phyloP scores from a whole-genome alignment of 768 basidiomycete species.

The Dendrothele bispora region DNA sequence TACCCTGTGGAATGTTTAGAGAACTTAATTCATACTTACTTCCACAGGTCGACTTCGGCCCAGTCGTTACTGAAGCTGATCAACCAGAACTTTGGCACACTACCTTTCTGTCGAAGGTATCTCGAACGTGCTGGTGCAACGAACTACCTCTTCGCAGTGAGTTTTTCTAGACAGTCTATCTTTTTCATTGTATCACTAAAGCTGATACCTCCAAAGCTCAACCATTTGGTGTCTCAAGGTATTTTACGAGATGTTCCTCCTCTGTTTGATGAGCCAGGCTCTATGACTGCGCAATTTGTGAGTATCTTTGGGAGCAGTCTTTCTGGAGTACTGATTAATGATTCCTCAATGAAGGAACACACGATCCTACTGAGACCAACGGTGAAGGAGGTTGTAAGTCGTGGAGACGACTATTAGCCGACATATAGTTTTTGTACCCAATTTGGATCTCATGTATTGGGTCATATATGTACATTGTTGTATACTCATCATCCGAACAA shows the following conservation, averaged over 20 bases:
- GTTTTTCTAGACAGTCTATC: conserved; percentile 23
- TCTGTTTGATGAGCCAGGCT: conserved; percentile 76
- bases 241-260: conserved; percentile 94
- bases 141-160: conserved; percentile 87
- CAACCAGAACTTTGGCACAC: conserved; percentile 88
- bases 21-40: conserved; percentile 2
- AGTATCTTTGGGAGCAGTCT: conserved; percentile 26
- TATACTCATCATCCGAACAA: too few species aligned
- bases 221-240: conserved; percentile 83
- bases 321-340: not conserved
- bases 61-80: conserved; percentile 86
- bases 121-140: conserved; percentile 90
- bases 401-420: conserved; percentile 86
- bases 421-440: too few species aligned
- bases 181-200: not conserved
- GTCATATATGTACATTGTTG: too few species aligned
- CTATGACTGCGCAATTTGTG: conserved; percentile 94
- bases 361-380: conserved; percentile 84
- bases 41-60: conserved; percentile 70
- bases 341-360: conserved; percentile 59
- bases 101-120: conserved; percentile 95
- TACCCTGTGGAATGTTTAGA: conserved; percentile 54
- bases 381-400: conserved; percentile 79
- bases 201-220: conserved; percentile 53
- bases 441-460: too few species aligned